Evolutionary conservation across 2,329 filamentous ascomycete species (phyloP).

Genomic region (Fusarium xyrophilum): DNA sequence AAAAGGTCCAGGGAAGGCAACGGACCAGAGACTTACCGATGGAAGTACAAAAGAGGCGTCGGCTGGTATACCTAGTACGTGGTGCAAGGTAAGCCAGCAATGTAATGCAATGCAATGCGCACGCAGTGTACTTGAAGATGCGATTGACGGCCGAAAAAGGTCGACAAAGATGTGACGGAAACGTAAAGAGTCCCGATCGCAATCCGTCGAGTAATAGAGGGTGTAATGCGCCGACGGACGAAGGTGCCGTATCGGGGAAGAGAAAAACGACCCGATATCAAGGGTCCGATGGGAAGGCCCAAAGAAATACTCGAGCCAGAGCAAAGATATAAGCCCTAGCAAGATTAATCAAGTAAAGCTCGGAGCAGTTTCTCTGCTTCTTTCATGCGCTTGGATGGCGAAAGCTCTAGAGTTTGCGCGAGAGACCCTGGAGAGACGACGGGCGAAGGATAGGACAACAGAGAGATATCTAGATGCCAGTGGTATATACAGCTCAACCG

Average conservation of each 20-base stretch:
- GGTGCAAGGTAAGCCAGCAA: conserved; percentile 25
- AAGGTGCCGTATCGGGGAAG: conserved; percentile 34
- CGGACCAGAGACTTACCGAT: conserved; percentile 21
- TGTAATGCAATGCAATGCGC: conserved; percentile 4
- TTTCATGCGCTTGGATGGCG: background rate
- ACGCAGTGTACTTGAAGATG: conserved; percentile 9
- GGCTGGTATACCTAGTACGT: conserved; percentile 19
- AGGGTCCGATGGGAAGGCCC: conserved; percentile 6
- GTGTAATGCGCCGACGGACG: conserved; percentile 36
- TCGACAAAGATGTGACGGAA: conserved; percentile 18
- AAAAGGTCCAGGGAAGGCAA: conserved; percentile 1
- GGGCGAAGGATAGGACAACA: background rate
- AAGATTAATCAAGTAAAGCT: conserved; percentile 4
- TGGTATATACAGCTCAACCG: conserved; percentile 18
- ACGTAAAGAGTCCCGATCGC: conserved; percentile 24
- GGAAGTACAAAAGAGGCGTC: conserved; percentile 20
- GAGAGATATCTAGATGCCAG: background rate
- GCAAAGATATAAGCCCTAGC: conserved; percentile 10
- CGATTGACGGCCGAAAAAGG: conserved; percentile 1
- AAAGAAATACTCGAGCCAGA: conserved; percentile 3
- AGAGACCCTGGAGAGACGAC: background rate
- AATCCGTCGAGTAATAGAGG: conserved; percentile 10
- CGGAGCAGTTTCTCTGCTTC: conserved; percentile 3
- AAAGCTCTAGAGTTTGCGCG: background rate
- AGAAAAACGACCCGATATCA: conserved; percentile 20